These are phyloP conservation scores for Paxillus rubicundulus DNA, from an alignment of 768 basidiomycete species.

Conservation along the genomic window DNA sequence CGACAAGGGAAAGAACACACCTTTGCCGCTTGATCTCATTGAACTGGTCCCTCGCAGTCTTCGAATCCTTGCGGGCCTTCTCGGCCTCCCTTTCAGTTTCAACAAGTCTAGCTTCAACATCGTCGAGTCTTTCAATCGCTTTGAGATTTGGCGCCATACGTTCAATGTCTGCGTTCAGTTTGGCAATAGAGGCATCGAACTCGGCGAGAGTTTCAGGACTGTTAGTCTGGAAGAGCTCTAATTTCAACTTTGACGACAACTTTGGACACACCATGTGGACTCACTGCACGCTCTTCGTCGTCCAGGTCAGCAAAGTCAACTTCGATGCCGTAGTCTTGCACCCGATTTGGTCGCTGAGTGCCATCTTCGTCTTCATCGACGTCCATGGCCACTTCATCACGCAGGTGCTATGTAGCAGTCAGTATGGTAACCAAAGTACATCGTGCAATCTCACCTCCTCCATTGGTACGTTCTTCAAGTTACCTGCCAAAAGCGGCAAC, in stretches of 20 bases:
- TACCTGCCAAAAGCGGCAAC: conserved; percentile 72
- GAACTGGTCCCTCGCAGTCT: conserved; percentile 87
- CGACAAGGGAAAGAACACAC: conserved; percentile 37
- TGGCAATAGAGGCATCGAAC: conserved; percentile 70
- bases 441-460: conserved; percentile 68
- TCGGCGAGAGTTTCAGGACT: conserved; percentile 63
- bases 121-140: conserved; percentile 86
- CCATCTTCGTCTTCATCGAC: conserved; percentile 86
- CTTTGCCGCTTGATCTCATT: conserved; percentile 81
- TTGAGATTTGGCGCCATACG: conserved; percentile 96
- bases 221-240: conserved; percentile 44
- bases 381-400: conserved; percentile 88
- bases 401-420: conserved; percentile 56
- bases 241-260: background rate
- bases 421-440: background rate
- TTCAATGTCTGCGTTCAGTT: conserved; percentile 78
- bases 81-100: conserved; percentile 94
- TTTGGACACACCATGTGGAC: conserved; percentile 11
- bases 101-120: conserved; percentile 78
- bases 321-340: conserved; percentile 85
- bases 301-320: conserved; percentile 77
- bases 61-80: conserved; percentile 86
- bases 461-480: conserved; percentile 86
- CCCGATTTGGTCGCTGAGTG: conserved; percentile 67
- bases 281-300: conserved; percentile 71